Percentiles rank a stretch among this genome's conserved stretches.
These are phyloP conservation scores for Sporisorium reilianum DNA, from an alignment of 1,284 basidiomycete species.

Conservation along the genomic window DNA sequence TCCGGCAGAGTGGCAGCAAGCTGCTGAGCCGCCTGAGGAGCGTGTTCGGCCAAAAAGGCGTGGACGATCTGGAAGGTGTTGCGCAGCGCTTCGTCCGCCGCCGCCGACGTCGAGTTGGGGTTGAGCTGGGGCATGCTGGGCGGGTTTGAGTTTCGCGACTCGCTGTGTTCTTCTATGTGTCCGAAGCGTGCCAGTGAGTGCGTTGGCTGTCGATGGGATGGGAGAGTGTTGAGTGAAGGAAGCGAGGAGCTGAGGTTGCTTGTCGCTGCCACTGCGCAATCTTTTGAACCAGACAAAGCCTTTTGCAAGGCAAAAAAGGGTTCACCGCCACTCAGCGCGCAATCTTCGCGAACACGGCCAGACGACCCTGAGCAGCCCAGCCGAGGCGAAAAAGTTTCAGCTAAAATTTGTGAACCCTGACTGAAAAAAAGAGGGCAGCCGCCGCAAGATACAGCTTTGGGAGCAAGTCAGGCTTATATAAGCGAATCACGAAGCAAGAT, in stretches of 20 bases:
- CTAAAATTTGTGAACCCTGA: conserved; percentile 21
- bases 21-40: conserved; percentile 34
- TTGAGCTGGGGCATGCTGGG: conserved; percentile 20
- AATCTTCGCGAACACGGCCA: too few relatives aligned
- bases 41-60: conserved; percentile 46
- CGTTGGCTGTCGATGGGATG: background rate
- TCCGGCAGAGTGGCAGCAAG: conserved; percentile 33
- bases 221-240: background rate
- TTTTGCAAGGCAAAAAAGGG: too few relatives aligned
- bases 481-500: too few relatives aligned
- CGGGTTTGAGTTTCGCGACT: too few relatives aligned
- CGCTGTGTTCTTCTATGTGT: background rate
- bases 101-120: conserved; percentile 16
- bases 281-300: too few relatives aligned
- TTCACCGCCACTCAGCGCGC: too few relatives aligned
- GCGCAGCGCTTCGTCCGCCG: conserved; percentile 33
- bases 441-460: conserved; percentile 3
- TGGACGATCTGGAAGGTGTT: conserved; percentile 51
- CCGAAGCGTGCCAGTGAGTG: background rate
- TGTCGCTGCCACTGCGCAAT: background rate
- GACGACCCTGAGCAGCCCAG: too few relatives aligned
- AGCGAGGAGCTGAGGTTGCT: too few relatives aligned
- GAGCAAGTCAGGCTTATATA: too few relatives aligned
- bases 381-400: too few relatives aligned
- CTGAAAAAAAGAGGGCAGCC: too few relatives aligned